A percentile compares a stretch with the other conserved stretches of the same genome.
Evolutionary conservation across 495 filamentous ascomycete genomes (phyloP).

Genomic region (Jackrogersella minutella): DNA sequence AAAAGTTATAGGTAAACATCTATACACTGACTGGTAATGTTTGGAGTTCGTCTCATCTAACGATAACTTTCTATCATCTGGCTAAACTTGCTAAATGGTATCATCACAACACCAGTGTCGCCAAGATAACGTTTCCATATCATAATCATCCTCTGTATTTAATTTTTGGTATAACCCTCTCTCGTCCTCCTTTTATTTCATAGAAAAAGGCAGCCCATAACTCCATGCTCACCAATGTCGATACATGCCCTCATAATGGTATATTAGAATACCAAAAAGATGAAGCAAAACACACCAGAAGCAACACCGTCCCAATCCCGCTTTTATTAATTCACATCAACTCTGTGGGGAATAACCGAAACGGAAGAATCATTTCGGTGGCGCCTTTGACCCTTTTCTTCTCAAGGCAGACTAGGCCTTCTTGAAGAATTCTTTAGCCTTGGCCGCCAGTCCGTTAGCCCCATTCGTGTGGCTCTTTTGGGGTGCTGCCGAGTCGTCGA

Average conservation of each 20-base stretch:
- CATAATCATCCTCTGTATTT: neutral
- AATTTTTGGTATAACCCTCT: neutral
- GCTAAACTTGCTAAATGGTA: neutral
- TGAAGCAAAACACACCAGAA: neutral
- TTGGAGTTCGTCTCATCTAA: neutral
- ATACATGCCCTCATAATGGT: neutral
- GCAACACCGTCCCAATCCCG: neutral
- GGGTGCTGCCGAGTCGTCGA: constrained; percentile 23
- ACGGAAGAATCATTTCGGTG: neutral
- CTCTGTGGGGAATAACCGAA: neutral
- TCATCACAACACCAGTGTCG: neutral
- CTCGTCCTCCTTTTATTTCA: neutral
- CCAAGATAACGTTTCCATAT: neutral
- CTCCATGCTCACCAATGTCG: constrained; percentile 29
- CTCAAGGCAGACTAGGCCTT: constrained; percentile 49
- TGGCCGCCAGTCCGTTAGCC: constrained; percentile 56
- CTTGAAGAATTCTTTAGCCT: constrained; percentile 64
- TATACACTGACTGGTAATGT: too few relatives aligned
- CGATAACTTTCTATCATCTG: neutral
- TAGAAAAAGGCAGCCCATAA: constrained; percentile 20
- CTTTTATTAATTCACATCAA: neutral
- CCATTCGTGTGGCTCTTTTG: constrained; percentile 41
- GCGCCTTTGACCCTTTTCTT: neutral
- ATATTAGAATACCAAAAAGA: constrained; percentile 14
- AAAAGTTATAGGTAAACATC: too few relatives aligned